phyloP scores from a whole-genome alignment of 1,284 basidiomycete species.

The Pseudozyma sp. region DNA sequence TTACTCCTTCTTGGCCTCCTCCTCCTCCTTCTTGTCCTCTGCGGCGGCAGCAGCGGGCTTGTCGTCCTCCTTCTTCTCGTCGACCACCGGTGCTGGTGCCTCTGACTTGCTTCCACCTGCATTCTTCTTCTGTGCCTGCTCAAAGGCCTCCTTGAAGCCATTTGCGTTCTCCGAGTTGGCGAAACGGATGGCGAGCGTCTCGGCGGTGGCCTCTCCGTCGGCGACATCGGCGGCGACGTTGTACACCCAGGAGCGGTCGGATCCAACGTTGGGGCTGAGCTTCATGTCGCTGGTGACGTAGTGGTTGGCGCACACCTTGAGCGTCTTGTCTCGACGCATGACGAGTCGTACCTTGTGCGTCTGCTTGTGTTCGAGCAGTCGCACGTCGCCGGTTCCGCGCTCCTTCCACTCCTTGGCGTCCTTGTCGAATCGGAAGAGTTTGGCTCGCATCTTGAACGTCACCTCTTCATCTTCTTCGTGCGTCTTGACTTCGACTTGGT shows the following conservation, averaged over 20 bases:
- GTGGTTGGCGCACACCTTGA: slow-evolving; percentile 99
- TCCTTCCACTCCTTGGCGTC: slow-evolving; percentile 94
- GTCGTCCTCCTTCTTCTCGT: slow-evolving; percentile 31
- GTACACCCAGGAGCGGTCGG: slow-evolving; percentile 98
- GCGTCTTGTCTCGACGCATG: slow-evolving; percentile 99
- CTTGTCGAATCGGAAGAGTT: slow-evolving; percentile 95
- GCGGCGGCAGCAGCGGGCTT: slow-evolving; percentile 15
- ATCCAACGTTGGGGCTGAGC: slow-evolving; percentile 97
- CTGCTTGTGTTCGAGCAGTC: slow-evolving; percentile 77
- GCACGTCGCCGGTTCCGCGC: slow-evolving; percentile 72
- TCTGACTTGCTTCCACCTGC: slow-evolving; percentile 33
- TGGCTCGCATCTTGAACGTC: slow-evolving; percentile 98
- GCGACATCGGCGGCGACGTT: slow-evolving; percentile 93
- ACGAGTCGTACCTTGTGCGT: slow-evolving; percentile 93
- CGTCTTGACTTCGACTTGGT: slow-evolving; percentile 94
- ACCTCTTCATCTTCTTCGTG: slow-evolving; percentile 93
- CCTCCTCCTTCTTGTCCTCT: slow-evolving; percentile 27
- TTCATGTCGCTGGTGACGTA: slow-evolving; percentile 89
- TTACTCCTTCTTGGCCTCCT: slow-evolving; percentile 36
- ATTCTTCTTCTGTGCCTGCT: slow-evolving; percentile 62
- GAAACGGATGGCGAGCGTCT: slow-evolving; percentile 98
- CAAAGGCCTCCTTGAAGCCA: slow-evolving; percentile 66
- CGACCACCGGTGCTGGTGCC: slow-evolving; percentile 27
- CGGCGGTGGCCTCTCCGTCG: slow-evolving; percentile 80
- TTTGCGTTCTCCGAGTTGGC: slow-evolving; percentile 84